phyloP scores from a whole-genome alignment of 108 stramenopile species.

The Conticribra weissflogii region DNA sequence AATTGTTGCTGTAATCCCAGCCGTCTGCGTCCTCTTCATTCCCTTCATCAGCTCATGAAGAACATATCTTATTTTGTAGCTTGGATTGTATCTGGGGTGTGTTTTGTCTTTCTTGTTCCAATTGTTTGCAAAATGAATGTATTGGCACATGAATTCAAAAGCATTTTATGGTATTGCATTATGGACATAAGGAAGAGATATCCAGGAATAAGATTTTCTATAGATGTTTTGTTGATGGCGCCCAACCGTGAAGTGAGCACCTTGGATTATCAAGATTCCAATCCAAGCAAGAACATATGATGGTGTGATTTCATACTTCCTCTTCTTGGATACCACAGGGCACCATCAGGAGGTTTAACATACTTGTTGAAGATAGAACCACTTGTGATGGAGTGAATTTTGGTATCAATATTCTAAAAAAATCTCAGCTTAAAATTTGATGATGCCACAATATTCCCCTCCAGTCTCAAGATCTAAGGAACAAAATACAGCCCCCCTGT shows the following conservation, averaged over 20 bases:
- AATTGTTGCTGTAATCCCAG: neutral
- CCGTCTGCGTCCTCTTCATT: neutral
- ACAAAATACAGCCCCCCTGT: too few species aligned
- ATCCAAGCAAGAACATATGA: neutral
- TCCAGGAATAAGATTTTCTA: neutral
- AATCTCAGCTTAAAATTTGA: too few species aligned
- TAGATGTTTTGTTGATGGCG: neutral
- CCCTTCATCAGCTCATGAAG: neutral
- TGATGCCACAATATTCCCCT: too few species aligned
- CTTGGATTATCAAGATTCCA: neutral
- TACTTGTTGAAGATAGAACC: too few species aligned
- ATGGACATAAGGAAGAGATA: neutral
- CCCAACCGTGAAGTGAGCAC: neutral
- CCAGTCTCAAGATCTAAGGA: too few species aligned
- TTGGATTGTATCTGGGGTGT: neutral
- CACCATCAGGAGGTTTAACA: too few species aligned
- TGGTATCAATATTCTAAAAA: too few species aligned
- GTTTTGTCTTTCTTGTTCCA: neutral
- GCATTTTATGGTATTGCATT: neutral
- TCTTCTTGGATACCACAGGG: too few species aligned
- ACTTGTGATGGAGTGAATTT: too few species aligned
- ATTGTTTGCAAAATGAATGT: neutral
- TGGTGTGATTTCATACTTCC: neutral
- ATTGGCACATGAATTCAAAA: neutral
- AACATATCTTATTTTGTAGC: neutral